A percentile compares a stretch with the other conserved stretches of the same genome.
Conservation (phyloP, 345 rosid species). For the Carallia brachiata region DNA sequence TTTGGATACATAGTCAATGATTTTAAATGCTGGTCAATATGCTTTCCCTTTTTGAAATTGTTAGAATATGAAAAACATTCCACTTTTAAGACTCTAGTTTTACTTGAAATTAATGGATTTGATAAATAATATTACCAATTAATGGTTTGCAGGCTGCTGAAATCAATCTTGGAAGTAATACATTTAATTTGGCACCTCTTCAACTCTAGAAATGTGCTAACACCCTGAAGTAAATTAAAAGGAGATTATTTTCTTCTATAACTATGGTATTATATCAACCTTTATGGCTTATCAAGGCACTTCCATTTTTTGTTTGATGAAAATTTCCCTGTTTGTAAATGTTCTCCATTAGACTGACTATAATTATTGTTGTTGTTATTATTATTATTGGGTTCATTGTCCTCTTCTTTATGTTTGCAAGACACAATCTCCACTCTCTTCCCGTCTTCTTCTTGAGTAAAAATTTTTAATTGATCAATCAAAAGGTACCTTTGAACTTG, state of each 20-base stretch:
- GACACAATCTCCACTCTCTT: constrained; percentile 50
- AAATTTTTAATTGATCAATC: no score
- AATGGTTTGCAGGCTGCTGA: constrained; percentile 40
- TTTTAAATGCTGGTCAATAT: not conserved
- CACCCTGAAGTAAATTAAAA: constrained; percentile 36
- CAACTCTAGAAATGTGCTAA: constrained; percentile 38
- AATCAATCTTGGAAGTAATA: constrained; percentile 27
- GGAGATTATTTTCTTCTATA: not conserved
- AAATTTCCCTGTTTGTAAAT: no score
- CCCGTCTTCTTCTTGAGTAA: constrained; percentile 56
- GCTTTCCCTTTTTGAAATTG: not conserved
- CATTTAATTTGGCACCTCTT: constrained; percentile 28
- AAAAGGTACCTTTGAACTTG: constrained; percentile 49
- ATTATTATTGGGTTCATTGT: not conserved
- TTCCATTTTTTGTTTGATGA: no score
- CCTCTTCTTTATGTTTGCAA: constrained; percentile 23
- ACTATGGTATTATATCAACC: not conserved
- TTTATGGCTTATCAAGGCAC: no score
- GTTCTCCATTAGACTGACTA: not conserved
- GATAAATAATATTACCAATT: constrained; percentile 5
- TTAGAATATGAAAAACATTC: not conserved
- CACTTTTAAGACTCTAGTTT: not conserved
- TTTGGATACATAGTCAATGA: not conserved
- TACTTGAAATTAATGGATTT: not conserved
- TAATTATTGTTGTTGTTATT: not conserved